phyloP scores from a whole-genome alignment of 148 eudicot genomes.

The Rhododendron simsii region DNA sequence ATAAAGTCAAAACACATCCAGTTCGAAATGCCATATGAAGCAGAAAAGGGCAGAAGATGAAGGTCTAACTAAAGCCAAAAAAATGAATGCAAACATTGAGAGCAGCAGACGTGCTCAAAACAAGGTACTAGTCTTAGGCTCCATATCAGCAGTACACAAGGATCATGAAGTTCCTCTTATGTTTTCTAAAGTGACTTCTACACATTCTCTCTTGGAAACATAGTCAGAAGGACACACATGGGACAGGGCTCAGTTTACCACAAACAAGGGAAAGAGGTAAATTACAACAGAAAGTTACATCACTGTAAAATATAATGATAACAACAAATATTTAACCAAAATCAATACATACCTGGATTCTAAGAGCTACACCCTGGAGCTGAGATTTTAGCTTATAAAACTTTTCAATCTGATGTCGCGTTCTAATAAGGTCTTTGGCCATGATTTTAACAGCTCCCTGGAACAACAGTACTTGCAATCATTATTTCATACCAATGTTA shows the following conservation, averaged over 20 bases:
- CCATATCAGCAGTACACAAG: neutral
- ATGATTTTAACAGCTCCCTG: slow-evolving; percentile 99
- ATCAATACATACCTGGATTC: slow-evolving; percentile 63
- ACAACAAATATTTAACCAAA: neutral
- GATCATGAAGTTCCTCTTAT: neutral
- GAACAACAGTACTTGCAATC: slow-evolving; percentile 11
- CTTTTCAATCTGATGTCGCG: slow-evolving; percentile 91
- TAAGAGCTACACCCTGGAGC: slow-evolving; percentile 94
- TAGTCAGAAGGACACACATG: neutral
- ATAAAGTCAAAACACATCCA: neutral
- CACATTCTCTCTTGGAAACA: neutral
- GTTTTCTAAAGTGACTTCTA: neutral
- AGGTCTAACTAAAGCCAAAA: neutral
- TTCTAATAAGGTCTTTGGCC: slow-evolving; percentile 97
- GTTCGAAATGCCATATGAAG: neutral
- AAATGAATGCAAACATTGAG: neutral
- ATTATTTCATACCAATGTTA: neutral
- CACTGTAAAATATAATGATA: neutral
- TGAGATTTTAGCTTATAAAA: slow-evolving; percentile 97
- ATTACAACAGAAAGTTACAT: neutral
- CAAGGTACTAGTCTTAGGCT: neutral
- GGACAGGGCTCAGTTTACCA: neutral
- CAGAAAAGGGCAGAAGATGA: neutral
- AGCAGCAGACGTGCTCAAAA: neutral
- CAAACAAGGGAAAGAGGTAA: neutral